Conservation (phyloP, 257 asterid species). For the Fraxinus pennsylvanica region DNA sequence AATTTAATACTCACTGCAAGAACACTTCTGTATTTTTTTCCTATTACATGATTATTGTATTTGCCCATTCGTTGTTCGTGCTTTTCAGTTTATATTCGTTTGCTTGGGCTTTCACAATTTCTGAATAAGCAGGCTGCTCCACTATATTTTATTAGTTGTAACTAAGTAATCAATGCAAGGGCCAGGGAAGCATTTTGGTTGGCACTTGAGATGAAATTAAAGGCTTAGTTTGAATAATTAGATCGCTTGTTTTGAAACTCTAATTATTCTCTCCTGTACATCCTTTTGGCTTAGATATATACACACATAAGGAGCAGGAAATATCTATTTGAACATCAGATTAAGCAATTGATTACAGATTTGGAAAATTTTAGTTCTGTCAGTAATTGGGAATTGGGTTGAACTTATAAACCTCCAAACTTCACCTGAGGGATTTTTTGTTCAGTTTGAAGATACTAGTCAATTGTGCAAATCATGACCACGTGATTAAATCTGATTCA, state of each 20-base stretch:
- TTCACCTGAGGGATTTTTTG: background rate
- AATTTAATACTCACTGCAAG: background rate
- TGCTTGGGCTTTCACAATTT: slow-evolving; percentile 13
- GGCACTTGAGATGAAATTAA: background rate
- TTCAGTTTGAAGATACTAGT: background rate
- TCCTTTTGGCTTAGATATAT: background rate
- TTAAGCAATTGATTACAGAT: background rate
- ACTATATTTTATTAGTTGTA: background rate
- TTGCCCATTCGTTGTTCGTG: background rate
- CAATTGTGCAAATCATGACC: background rate
- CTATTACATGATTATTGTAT: slow-evolving; percentile 10
- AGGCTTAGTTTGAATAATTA: slow-evolving; percentile 13
- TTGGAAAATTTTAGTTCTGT: background rate
- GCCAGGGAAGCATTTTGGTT: background rate
- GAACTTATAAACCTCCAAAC: background rate
- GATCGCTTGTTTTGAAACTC: background rate
- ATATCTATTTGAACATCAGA: background rate
- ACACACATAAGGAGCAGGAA: background rate
- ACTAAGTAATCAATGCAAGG: background rate
- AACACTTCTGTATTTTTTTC: slow-evolving; percentile 1
- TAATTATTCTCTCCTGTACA: background rate
- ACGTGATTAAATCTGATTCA: background rate
- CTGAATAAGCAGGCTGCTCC: slow-evolving; percentile 1
- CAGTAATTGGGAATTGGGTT: slow-evolving; percentile 10
- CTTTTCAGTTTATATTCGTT: slow-evolving; percentile 8